Percentiles rank a stretch among this genome's conserved stretches.
Evolutionary conservation across 106 monocot species (phyloP).

Genomic region (Amphibolis antarctica): DNA sequence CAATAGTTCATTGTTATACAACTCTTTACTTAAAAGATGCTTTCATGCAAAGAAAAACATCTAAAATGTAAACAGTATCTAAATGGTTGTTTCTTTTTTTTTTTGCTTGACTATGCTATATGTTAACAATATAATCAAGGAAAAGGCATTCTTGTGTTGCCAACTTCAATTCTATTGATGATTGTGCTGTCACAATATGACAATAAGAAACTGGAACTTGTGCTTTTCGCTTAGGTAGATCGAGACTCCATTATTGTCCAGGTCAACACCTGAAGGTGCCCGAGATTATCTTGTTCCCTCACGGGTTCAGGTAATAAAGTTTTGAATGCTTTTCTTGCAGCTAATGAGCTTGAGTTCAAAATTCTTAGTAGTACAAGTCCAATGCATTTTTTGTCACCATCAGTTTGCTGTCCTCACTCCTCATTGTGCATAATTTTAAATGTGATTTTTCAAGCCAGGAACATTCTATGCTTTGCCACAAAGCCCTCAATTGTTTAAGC

Average conservation of each 20-base stretch:
- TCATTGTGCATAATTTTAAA: conserved; percentile 1
- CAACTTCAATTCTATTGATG: neutral
- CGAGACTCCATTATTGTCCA: conserved; percentile 97
- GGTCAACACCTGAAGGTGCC: conserved; percentile 98
- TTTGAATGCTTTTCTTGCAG: neutral
- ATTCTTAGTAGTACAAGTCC: neutral
- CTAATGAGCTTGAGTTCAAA: neutral
- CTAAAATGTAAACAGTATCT: too few species aligned
- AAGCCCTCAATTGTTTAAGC: conserved; percentile 98
- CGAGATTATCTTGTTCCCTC: conserved; percentile 99
- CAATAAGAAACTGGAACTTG: conserved; percentile 5
- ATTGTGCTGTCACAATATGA: neutral
- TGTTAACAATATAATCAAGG: too few species aligned
- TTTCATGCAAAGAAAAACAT: too few species aligned
- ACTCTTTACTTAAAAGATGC: too few species aligned
- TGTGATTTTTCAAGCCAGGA: conserved; percentile 83
- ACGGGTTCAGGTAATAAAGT: conserved; percentile 77
- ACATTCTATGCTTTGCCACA: conserved; percentile 96
- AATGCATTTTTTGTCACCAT: neutral
- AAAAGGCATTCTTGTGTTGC: neutral
- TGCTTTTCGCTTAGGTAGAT: conserved; percentile 54
- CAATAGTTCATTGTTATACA: too few species aligned
- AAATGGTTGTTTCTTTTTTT: too few species aligned
- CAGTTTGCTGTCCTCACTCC: neutral
- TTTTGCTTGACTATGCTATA: too few species aligned